Evolutionary conservation across 805 yeast species (phyloP), one percentile per base, ranked within the genome.

Genomic region (Wickerhamomyces chambardii): DNA sequence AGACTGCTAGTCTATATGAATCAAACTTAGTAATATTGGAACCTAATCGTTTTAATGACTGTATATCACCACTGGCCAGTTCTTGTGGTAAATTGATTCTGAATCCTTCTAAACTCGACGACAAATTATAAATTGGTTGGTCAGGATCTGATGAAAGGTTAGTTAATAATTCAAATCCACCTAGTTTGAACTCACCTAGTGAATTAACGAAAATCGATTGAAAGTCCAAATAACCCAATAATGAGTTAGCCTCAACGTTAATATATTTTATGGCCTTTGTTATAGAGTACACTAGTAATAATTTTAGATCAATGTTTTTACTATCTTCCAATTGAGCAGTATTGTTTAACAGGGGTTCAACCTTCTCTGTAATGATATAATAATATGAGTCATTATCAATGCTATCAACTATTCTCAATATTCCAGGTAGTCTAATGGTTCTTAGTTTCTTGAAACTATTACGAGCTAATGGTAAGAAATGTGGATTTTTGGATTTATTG

Each of bases 121-220:
- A 64, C 29, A 52, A 51, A 27, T 67, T 53, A 42, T 64, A 70
- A 2, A 56, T 10, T 5, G 55, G 42, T 15, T 46, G 51, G n/a
- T 48, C 47, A 3, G 47, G 50, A 28, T 46, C 56, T 5, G 53
- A 46, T 34, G 70, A 60, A 30, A 70, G 51, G 36, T 64, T 70
- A 2, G 80, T 67, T 26, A 75, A 57, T 1, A 79, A 55, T 55
- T 89, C 97, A 47, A 87, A 76, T 1, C 95, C 95, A 39, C 83
- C 82, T 19, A 89, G 52, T 39, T 75, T 79, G 90, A 95, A 85
- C 49, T 83, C 94, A 12, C 96, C 95, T 14, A 64, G 50, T 22
- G 66, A 70, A 36, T 73, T 80, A 14, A 84, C 76, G 51, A 62
- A 87, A 1, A 89, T 68, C 1, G 83, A 71, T 29, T 70, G 63